Evolutionary conservation across 805 yeast species (phyloP), one percentile per base, ranked within the genome.

Genomic region (Pichia eremophila): DNA sequence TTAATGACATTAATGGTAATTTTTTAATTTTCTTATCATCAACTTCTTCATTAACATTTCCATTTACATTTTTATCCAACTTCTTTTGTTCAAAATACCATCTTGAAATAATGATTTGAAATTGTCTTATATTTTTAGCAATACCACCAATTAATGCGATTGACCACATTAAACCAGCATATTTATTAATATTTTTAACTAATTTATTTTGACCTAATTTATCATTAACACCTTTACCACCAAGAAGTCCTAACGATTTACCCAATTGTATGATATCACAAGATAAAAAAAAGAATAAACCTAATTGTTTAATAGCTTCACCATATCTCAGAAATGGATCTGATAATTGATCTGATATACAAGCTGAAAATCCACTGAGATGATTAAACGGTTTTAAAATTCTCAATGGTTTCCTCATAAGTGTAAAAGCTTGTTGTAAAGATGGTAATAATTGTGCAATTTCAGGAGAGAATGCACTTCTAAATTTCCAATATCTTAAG

Each of bases 311-410:
- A 47, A 76, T 48, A 32, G 79, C 71, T 19, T 78, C 71, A 15
- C 79, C 69, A 51, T 69, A 60, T 61, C 81, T 78, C 56, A 75
- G 64, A 27, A 70, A 54, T 11, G 76, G 75, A 62, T 84, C 91
- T 45, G 75, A 62, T 41, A 88, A 74, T 69, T 85, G 83, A 65
- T 86, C 81, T 60, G 80, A 85, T 57, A 71, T 75, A 14, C 85
- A 75, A 52, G 75, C 73, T 3, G 84, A 72, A 5, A 90, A 85
- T n/a, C 78, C 74, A 57, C 80, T 79, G 46, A 85, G 60, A 61
- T 83, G 88, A 57, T 73, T 73, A 58, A 90, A 68, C 1, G 95
- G 95, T 67, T 89, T 90, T 53, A 88, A 77, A 59, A 83, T 79
- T 59, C 97, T 78, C 71, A 90, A 68, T 22, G 89, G 81, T 69